Evolutionary conservation across 2,329 filamentous ascomycete species (phyloP), one percentile per base, ranked within the genome.

Genomic region (Arthroderma sp.): DNA sequence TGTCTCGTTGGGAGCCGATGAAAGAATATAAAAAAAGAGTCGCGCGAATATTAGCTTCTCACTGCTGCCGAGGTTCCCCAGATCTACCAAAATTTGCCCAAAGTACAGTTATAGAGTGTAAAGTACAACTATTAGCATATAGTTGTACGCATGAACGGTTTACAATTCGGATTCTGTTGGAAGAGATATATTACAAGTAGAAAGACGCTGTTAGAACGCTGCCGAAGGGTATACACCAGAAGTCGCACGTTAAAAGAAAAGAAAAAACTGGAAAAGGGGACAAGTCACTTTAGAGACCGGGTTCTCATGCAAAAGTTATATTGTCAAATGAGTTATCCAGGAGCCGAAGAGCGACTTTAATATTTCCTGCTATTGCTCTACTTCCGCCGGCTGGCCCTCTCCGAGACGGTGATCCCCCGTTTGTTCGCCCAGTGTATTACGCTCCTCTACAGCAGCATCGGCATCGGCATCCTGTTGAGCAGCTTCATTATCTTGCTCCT

Each of bases 401-500:
- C 28, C 17, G 8, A 28, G n/a, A 28, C 13, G 21, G 31, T 54
- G 28, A 11, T 37, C 33, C n/a, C 19, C 35, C 8, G 35, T 9
- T 15, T 55, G 53, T 8, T 44, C 25, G 13, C 23, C 47, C 19
- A 23, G n/a, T 17, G 8, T 21, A 21, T 54, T 43, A 8, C 17
- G 17, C 23, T 57, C 49, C 3, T 28, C n/a, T n/a, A n/a, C n/a
- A n/a, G 39, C 31, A 13, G 15, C 23, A 49, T 28, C 5, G 37
- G 23, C 37, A 49, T 56, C 54, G 11, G 15, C 3, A 17, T 56
- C 17, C 23, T 43, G 38, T 41, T 60, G 51, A n/a, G 8, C 41
- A 9, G 11, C 47, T 33, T 44, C 56, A 11, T 58, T 37, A 47
- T 58, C 56, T 17, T 53, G 51, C n/a, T 58, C 56, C 43, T 56